Evolutionary conservation across 2,329 filamentous ascomycete species (phyloP).

Genomic region (Fusarium sp.): DNA sequence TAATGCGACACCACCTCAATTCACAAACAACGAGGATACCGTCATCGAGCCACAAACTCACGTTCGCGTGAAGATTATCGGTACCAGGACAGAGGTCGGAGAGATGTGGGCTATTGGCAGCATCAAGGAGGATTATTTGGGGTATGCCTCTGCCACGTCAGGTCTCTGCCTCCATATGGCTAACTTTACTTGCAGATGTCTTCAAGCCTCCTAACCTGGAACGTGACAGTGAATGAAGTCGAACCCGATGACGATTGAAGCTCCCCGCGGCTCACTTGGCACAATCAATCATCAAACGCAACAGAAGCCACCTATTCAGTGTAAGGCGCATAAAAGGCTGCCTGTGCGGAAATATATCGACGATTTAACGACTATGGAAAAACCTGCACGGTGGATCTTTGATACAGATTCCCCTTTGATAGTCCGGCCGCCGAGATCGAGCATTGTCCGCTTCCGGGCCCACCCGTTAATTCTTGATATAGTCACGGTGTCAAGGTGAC

Average conservation of each 20-base stretch:
- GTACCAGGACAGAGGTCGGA: slow-evolving; percentile 90
- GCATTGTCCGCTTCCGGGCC: slow-evolving; percentile 1
- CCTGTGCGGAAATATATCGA: slow-evolving; percentile 7
- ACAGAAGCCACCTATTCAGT: slow-evolving; percentile 4
- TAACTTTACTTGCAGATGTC: slow-evolving; percentile 43
- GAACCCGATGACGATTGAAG: slow-evolving; percentile 22
- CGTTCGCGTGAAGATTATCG: slow-evolving; percentile 92
- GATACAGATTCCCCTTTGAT: slow-evolving; percentile 2
- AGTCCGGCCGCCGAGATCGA: slow-evolving; percentile 4
- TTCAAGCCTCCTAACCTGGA: slow-evolving; percentile 44
- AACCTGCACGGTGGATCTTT: slow-evolving; percentile 6
- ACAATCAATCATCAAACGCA: not conserved
- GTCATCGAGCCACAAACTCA: slow-evolving; percentile 95
- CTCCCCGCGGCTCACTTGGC: slow-evolving; percentile 6
- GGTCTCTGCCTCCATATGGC: slow-evolving; percentile 5
- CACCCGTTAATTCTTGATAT: slow-evolving; percentile 11
- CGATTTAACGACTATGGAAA: not conserved
- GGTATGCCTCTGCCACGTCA: slow-evolving; percentile 56
- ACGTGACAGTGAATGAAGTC: slow-evolving; percentile 27
- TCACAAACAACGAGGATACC: slow-evolving; percentile 93
- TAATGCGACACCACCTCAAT: slow-evolving; percentile 95
- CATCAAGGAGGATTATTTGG: slow-evolving; percentile 86
- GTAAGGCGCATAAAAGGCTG: slow-evolving; percentile 8
- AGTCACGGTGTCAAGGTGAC: slow-evolving; percentile 11
- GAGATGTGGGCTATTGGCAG: slow-evolving; percentile 98